These are phyloP conservation scores for Neonectria ditissima DNA, from an alignment of 2,329 filamentous ascomycete genomes.

Conservation along the genomic window DNA sequence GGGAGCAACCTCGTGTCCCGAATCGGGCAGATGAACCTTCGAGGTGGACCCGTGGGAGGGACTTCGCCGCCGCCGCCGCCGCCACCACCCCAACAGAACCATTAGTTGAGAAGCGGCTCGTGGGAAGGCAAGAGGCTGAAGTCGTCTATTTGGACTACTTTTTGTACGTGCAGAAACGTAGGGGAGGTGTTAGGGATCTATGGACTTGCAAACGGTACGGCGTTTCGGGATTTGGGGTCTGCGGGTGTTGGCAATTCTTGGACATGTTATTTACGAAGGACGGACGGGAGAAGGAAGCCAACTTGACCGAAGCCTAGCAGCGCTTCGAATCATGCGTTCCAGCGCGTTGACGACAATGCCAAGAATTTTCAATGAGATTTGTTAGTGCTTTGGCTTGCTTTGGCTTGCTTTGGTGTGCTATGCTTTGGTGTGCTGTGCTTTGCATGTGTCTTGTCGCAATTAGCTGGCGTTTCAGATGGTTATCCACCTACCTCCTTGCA, in stretches of 20 bases:
- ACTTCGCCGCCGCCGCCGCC: constrained; percentile 33
- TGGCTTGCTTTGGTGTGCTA: no score
- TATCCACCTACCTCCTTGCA: constrained; percentile 8
- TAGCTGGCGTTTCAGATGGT: constrained; percentile 20
- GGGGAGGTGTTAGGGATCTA: constrained; percentile 20
- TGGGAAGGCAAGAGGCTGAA: constrained; percentile 2
- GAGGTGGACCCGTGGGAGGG: constrained; percentile 56
- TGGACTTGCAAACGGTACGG: neutral
- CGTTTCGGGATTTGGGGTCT: constrained; percentile 1
- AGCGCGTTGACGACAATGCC: neutral
- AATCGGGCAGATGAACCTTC: constrained; percentile 83
- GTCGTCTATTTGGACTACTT: neutral
- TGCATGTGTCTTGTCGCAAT: constrained; percentile 8
- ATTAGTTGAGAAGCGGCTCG: constrained; percentile 14
- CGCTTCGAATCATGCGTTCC: neutral
- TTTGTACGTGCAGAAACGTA: constrained; percentile 1
- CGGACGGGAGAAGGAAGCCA: no score
- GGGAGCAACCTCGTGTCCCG: constrained; percentile 89
- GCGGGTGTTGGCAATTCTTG: neutral
- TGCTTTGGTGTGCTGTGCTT: neutral
- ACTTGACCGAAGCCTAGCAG: neutral
- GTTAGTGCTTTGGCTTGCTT: no score
- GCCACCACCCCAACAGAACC: constrained; percentile 24
- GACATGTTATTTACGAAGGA: neutral
- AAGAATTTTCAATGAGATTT: neutral